Base-by-base conservation (phyloP, 2,329 filamentous ascomycete species). In the Arthrobotrys conoides region DNA sequence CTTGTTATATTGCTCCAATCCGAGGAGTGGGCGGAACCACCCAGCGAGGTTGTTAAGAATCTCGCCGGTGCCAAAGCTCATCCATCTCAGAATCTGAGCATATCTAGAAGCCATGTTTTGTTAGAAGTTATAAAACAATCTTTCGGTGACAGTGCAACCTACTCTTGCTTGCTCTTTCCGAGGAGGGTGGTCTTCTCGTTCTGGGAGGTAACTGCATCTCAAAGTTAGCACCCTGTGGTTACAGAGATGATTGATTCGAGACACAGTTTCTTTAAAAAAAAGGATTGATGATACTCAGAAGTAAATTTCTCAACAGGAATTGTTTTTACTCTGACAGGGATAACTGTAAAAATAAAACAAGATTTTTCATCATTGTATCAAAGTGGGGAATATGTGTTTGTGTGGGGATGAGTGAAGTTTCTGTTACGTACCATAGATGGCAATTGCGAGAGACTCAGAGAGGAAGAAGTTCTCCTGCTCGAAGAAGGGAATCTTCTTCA, bases 131-230 rank as follows among this genome's bases (percentile, higher is more conserved):
- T 9, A n/a, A 36, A 18, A 5, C 6, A 20, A 4, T 5, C 16
- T 46, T 20, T n/a, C n/a, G n/a, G 5, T 9, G 12, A 16, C 10
- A 38, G 24, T 2, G 66, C n/a, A 20, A 85, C 88, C 85, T 87
- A 94, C 91, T 99, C 96, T 89, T 99, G 95, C 92, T 99, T 99
- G 88, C 94, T 99, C 92, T 98, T 98, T 85, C 96, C 96, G 83
- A 99, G 91, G 82, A 99, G 94, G 83, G 94, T 96, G 83, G 96
- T 99, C 92, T 98, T 98, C 91, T 98, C 96, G 87, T 99, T 99
- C 88, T 99, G 96, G 83, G 96, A 98, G 84, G 96, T 94, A 85
- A 99, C 96, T 98, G 55, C 14, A 69, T 72, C 64, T 59, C 63
- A 53, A 59, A 48, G 63, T 78, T 46, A 78, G 75, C 46, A 57